phyloP scores from a whole-genome alignment of 2,329 filamentous ascomycete genomes.

The Diaporthe velutina region DNA sequence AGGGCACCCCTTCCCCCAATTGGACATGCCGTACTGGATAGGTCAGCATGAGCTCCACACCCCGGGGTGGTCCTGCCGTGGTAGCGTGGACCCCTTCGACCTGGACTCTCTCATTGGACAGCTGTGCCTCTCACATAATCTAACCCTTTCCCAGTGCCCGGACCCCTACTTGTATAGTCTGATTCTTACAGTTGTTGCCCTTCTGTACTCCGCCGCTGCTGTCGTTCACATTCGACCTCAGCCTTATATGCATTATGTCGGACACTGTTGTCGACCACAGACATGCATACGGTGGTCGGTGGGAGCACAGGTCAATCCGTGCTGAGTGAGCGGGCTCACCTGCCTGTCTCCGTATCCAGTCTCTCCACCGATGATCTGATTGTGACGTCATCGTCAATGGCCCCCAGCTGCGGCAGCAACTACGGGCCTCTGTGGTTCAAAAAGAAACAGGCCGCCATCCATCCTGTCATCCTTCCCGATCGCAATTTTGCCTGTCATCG shows the following conservation, averaged over 20 bases:
- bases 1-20: neutral
- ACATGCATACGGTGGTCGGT: neutral
- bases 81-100: neutral
- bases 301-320: neutral
- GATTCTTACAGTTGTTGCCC: neutral
- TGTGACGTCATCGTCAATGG: neutral
- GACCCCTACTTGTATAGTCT: neutral
- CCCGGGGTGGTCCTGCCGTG: neutral
- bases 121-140: neutral
- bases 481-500: conserved; percentile 25
- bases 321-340: neutral
- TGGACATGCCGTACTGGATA: neutral
- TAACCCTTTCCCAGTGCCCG: neutral
- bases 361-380: conserved; percentile 5
- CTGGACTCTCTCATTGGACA: neutral
- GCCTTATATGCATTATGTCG: neutral
- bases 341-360: neutral
- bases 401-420: neutral
- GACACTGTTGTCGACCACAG: neutral
- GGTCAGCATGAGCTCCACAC: neutral
- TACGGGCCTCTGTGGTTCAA: conserved; percentile 11
- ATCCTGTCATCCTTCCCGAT: neutral
- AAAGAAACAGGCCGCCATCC: conserved; percentile 1
- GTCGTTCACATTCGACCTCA: neutral
- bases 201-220: neutral